These are phyloP conservation scores for Daedaleopsis nitida DNA, from an alignment of 768 basidiomycete genomes.

Conservation along the genomic window DNA sequence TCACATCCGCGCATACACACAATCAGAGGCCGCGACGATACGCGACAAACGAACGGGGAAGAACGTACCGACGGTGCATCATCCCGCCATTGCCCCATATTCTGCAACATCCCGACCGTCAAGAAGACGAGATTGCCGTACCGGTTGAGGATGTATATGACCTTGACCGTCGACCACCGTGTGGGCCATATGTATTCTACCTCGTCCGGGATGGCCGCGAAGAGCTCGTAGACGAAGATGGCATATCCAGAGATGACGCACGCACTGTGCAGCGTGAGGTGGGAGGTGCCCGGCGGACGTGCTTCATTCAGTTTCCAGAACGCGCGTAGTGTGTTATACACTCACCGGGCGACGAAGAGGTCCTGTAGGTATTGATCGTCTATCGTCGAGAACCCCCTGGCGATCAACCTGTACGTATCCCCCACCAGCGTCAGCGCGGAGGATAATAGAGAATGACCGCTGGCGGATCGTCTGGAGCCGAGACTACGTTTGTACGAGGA, in stretches of 20 bases:
- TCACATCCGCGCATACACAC: too few species aligned
- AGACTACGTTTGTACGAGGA: too few species aligned
- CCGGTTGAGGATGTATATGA: slow-evolving; percentile 19
- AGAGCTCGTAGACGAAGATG: slow-evolving; percentile 13
- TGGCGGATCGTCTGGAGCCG: too few species aligned
- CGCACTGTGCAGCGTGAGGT: not conserved
- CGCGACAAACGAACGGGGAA: not conserved
- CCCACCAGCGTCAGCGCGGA: too few species aligned
- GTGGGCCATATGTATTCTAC: slow-evolving; percentile 21
- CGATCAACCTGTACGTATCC: not conserved
- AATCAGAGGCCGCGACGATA: not conserved
- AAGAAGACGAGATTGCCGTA: slow-evolving; percentile 16
- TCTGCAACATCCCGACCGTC: slow-evolving; percentile 5
- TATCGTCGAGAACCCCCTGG: slow-evolving; percentile 8
- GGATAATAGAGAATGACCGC: too few species aligned
- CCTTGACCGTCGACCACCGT: slow-evolving; percentile 18
- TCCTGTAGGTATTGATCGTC: slow-evolving; percentile 12
- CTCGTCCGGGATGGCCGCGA: slow-evolving; percentile 13
- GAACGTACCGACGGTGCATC: slow-evolving; percentile 1
- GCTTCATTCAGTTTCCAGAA: too few species aligned
- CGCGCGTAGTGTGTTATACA: too few species aligned
- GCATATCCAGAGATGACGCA: slow-evolving; percentile 12
- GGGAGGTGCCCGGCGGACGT: not conserved
- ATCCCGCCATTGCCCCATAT: slow-evolving; percentile 12
- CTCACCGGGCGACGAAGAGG: slow-evolving; percentile 12